A percentile compares a stretch with the other conserved stretches of the same genome.
Evolutionary conservation across 371 early-diverging fungal genomes (phyloP).

Genomic region (Phascolomyces articulosus): DNA sequence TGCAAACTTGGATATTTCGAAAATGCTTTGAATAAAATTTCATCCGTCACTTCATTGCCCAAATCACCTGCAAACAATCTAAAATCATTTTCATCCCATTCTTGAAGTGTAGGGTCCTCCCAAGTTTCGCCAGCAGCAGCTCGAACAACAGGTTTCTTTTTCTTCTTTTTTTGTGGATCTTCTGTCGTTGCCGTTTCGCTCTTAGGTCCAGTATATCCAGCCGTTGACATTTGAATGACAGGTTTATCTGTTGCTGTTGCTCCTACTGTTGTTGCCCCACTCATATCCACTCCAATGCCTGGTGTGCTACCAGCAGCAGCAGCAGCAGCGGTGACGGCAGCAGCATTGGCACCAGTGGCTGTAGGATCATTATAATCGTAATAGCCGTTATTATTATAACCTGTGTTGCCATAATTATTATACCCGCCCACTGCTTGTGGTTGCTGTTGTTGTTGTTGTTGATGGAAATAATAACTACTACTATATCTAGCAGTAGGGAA

Average conservation of each 20-base stretch:
- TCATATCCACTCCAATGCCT: background rate
- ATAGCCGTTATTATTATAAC: background rate
- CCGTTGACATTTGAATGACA: constrained; percentile 5
- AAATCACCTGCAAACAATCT: constrained; percentile 88
- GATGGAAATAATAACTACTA: background rate
- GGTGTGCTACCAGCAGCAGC: background rate
- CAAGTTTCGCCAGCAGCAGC: constrained; percentile 93
- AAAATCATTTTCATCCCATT: constrained; percentile 92
- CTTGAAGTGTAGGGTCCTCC: constrained; percentile 89
- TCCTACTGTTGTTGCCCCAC: constrained; percentile 1
- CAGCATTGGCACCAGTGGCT: background rate
- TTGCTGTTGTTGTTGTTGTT: constrained; percentile 4
- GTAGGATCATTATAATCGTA: background rate
- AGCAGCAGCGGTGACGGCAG: background rate
- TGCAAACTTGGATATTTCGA: constrained; percentile 78
- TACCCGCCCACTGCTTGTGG: background rate
- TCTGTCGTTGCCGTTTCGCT: constrained; percentile 1
- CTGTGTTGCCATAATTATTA: background rate
- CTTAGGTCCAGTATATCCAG: constrained; percentile 20
- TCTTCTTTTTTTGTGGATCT: constrained; percentile 12
- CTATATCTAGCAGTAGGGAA: background rate
- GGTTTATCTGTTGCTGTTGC: constrained; percentile 9
- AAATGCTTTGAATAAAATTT: constrained; percentile 76
- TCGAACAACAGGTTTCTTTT: constrained; percentile 63
- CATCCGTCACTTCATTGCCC: constrained; percentile 88